Conservation (phyloP, 805 yeast genomes). For the Pichia insulana region DNA sequence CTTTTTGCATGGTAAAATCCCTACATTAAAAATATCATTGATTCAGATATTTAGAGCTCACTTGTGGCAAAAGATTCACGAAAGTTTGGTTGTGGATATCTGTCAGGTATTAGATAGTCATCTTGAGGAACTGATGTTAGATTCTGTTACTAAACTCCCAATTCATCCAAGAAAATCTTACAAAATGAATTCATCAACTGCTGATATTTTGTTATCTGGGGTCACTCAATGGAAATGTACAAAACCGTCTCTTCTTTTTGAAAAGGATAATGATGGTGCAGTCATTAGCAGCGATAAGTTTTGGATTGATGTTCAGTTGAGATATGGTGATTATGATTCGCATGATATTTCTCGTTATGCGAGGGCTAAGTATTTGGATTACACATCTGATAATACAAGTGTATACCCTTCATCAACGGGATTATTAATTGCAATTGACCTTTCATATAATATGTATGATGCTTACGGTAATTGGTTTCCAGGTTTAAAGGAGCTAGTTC, state of each 20-base stretch:
- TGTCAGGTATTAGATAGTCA: slow-evolving; percentile 90
- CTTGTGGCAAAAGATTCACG: slow-evolving; percentile 98
- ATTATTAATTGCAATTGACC: slow-evolving; percentile 78
- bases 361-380: slow-evolving; percentile 85
- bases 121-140: slow-evolving; percentile 73
- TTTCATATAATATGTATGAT: slow-evolving; percentile 93
- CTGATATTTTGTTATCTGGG: slow-evolving; percentile 76
- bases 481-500: slow-evolving; percentile 82
- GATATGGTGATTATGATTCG: slow-evolving; percentile 97
- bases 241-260: slow-evolving; percentile 71
- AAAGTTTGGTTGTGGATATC: slow-evolving; percentile 84
- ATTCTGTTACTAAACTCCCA: slow-evolving; percentile 78
- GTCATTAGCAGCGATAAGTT: slow-evolving; percentile 56
- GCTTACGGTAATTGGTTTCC: slow-evolving; percentile 98
- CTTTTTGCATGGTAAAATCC: slow-evolving; percentile 94
- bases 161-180: slow-evolving; percentile 97
- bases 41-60: slow-evolving; percentile 97
- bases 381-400: slow-evolving; percentile 78
- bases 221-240: slow-evolving; percentile 76
- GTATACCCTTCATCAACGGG: slow-evolving; percentile 93
- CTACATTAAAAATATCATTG: slow-evolving; percentile 88
- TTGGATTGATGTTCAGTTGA: slow-evolving; percentile 91
- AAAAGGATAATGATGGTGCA: slow-evolving; percentile 55
- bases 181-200: slow-evolving; percentile 92
- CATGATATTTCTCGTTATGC: slow-evolving; percentile 94